Base-by-base conservation (phyloP, 192 early-diverging fungal genomes). In the Coemansia sp. region DNA sequence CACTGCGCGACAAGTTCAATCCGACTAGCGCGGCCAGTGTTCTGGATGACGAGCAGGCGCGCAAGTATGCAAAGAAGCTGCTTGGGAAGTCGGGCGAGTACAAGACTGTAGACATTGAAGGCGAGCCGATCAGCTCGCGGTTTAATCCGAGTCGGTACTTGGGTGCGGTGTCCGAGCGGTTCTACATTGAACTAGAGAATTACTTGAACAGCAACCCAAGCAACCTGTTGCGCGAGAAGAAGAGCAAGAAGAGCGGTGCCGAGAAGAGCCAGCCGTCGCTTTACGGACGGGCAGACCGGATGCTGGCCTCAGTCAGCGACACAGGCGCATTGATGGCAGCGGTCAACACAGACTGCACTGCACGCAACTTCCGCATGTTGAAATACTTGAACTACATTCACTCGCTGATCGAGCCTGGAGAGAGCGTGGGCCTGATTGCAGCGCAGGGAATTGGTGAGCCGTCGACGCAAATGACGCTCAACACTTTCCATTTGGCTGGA, bases 381-480 rank as follows among this genome's bases (percentile, higher is more conserved):
- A 95, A 96, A 94, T 85, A 97, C 48, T 85, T 98, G 56, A 94
- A 97, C 76, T 99, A 98, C 78, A 84, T 95, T 73, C 87, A 92
- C 66, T 89, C 91, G 62, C 85, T 98, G 19, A 95, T 94, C 29
- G 98, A 97, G 47, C 94, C 98, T 11, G 98, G 98, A 63, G 98
- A 99, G 78, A 89, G 93, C 52, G 98, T 99, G 62, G 98, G 98
- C 57, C 75, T 98, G 29, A 84, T 99, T 57, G 98, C 98, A 17
- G 96, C 96, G 15, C 96, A 99, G 76, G 89, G 88, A 70, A 90
- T 99, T 60, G 98, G 98, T 50, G 98, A 99, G 83, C 98, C 98
- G 47, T 97, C 95, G 47, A 99, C 98, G 14, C 98, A 99, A 73
- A 99, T 99, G 98, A 99, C 98, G 41, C 86, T 99, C 35, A 99